Conservation (phyloP, 495 filamentous ascomycete genomes). For the Podospora pseudocomata region DNA sequence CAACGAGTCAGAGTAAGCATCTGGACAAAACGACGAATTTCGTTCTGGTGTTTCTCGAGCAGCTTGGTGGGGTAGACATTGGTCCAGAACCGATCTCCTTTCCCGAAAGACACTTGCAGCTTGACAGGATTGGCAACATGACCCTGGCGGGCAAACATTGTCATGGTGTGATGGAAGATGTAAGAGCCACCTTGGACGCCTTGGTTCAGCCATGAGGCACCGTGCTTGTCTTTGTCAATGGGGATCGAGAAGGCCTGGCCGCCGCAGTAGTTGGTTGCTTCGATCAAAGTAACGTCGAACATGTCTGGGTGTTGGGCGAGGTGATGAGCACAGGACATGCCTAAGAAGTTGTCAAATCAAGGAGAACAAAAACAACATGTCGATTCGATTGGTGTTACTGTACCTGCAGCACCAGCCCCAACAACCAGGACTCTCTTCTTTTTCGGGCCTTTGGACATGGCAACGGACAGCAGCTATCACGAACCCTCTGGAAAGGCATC, state of each 20-base stretch:
- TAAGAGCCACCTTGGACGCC: constrained; percentile 78
- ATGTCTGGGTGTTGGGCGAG: constrained; percentile 69
- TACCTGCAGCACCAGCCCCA: constrained; percentile 61
- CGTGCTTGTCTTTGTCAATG: constrained; percentile 62
- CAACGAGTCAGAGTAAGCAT: constrained; percentile 67
- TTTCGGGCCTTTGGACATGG: neutral
- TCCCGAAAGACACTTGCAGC: constrained; percentile 78
- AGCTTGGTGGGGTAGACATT: constrained; percentile 74
- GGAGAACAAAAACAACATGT: neutral
- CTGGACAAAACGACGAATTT: constrained; percentile 62
- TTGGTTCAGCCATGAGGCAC: constrained; percentile 76
- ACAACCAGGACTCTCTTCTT: constrained; percentile 56
- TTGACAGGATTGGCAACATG: constrained; percentile 65
- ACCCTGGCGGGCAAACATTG: constrained; percentile 68
- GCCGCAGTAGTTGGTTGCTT: constrained; percentile 63
- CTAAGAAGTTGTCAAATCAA: constrained; percentile 5
- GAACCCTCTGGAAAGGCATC: neutral
- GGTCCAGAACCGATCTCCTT: constrained; percentile 74
- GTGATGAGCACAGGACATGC: constrained; percentile 69
- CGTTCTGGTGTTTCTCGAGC: constrained; percentile 56
- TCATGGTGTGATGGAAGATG: constrained; percentile 79
- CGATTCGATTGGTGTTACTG: neutral
- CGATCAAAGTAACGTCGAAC: constrained; percentile 72
- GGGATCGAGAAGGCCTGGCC: constrained; percentile 78
- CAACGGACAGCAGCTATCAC: neutral